phyloP scores from a whole-genome alignment of 768 basidiomycete genomes.

The Coprinellus aureogranulatus region DNA sequence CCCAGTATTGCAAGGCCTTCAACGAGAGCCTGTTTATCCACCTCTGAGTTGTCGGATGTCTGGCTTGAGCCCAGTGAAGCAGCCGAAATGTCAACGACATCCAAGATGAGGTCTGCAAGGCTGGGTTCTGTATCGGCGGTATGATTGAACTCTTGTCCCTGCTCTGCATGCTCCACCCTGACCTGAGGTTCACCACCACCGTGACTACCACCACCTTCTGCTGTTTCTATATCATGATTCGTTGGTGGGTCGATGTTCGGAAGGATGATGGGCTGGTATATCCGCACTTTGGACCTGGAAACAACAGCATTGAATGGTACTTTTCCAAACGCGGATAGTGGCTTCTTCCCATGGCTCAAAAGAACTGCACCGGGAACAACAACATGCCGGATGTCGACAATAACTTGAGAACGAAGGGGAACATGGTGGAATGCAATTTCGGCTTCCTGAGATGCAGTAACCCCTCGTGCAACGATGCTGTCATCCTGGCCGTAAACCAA shows the following conservation, averaged over 20 bases:
- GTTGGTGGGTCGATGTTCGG: neutral
- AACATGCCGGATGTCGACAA: slow-evolving; percentile 14
- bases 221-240: no score
- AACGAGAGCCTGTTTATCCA: neutral
- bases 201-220: no score
- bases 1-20: neutral
- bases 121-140: no score
- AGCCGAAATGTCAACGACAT: neutral
- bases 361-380: slow-evolving; percentile 18
- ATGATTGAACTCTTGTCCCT: no score
- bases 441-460: neutral
- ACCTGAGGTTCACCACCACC: no score
- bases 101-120: neutral
- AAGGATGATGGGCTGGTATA: slow-evolving; percentile 1
- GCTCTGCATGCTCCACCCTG: no score
- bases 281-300: slow-evolving; percentile 4
- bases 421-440: neutral
- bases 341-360: slow-evolving; percentile 8
- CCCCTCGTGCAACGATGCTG: neutral
- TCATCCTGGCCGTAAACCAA: slow-evolving; percentile 4
- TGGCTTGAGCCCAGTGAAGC: neutral
- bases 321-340: slow-evolving; percentile 15
- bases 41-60: neutral
- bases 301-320: slow-evolving; percentile 13
- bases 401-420: neutral